Percentiles rank a stretch among this genome's conserved stretches.
phyloP scores from a whole-genome alignment of 306 rosid genomes.

The Myrica gale region DNA sequence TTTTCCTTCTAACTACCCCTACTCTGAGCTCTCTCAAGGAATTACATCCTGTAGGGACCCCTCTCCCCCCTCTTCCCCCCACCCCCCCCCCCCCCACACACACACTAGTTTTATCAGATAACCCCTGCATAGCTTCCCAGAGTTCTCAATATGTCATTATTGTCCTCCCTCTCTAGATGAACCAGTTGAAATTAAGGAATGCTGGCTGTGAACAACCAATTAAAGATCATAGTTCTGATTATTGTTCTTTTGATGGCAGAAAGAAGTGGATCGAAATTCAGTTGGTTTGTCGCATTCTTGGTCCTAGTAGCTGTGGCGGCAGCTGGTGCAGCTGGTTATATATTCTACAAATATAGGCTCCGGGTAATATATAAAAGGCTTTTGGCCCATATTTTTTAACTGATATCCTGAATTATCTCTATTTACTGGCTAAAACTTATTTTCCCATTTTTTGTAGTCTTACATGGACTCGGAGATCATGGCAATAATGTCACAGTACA shows the following conservation, averaged over 20 bases:
- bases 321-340: constrained; percentile 63
- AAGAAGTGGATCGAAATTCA: constrained; percentile 59
- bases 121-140: not conserved
- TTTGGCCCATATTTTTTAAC: not conserved
- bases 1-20: not conserved
- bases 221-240: constrained; percentile 2
- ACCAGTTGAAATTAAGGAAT: not conserved
- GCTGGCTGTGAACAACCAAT: not conserved
- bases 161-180: not conserved
- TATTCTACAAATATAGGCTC: constrained; percentile 93
- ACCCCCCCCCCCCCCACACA: too few relatives aligned
- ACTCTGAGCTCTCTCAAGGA: not conserved
- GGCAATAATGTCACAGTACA: constrained; percentile 97
- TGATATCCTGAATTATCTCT: constrained; percentile 5
- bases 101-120: not conserved
- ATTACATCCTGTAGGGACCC: not conserved
- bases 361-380: constrained; percentile 51
- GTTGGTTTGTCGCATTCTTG: constrained; percentile 48
- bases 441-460: constrained; percentile 40
- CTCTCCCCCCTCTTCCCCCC: too few relatives aligned
- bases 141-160: not conserved
- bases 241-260: constrained; percentile 45
- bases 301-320: constrained; percentile 60
- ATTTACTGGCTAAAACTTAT: not conserved
- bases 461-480: constrained; percentile 97